Evolutionary conservation across 495 filamentous ascomycete species (phyloP), one percentile per base, ranked within the genome.

Genomic region (Podospora tetraspora): DNA sequence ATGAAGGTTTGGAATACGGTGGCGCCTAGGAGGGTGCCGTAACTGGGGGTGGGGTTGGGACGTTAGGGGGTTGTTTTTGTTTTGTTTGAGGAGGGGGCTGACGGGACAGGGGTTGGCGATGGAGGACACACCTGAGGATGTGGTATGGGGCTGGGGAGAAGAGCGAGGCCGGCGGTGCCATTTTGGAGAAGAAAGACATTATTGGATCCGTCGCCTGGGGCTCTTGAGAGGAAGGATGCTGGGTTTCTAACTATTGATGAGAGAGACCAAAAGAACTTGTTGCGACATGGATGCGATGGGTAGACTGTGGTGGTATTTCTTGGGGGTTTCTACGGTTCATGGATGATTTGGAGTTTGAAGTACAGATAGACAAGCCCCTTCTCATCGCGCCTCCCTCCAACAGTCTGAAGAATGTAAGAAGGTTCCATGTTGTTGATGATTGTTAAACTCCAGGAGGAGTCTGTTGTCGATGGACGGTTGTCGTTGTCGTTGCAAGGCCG

Each of bases 1-100:
- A 6, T 43, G 79, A 97, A 97, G 68, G 91, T 91, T 88, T 95
- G 92, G 80, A 88, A 95, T 79, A 94, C 82, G 71, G 92, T 86
- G 25, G 89, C 87, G 57, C 92, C 92, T 21, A 95, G 81, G 23
- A 95, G 82, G 13, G 90, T 91, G 57, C 91, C 91, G 78, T 93
- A 96, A 75, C 90, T 93, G 69, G 11, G 11, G 12, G 13, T 1
- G 1, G 13, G 37, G 37, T 16, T n/a, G 12, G 19, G 43, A 19
- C 2, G 43, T 8, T 52, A 52, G 19, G 16, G 43, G 19, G 43
- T 4, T 52, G 43, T n/a, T 52, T 52, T 52, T n/a, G 37, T 43
- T n/a, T 52, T n/a, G 43, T 52, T 52, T 34, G 32, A 16, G 13
- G 13, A 0, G 19, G 4, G 37, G 37, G 30, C 3, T 29, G 27